Base-by-base conservation (phyloP, 345 rosid genomes). In the Eucalyptus tenuipes region DNA sequence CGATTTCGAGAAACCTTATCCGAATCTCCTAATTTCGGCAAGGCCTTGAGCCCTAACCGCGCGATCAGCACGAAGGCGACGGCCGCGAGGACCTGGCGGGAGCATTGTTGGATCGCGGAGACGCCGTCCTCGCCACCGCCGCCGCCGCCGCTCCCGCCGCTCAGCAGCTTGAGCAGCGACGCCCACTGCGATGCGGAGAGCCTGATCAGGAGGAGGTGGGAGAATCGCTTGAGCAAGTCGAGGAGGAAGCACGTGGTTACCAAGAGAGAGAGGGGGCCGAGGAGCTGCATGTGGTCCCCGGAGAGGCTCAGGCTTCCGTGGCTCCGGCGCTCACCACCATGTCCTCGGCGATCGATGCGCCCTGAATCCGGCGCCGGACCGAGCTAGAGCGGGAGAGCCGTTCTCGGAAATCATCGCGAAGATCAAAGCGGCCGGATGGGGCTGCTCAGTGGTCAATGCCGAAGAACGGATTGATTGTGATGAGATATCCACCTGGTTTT, bases 41-140 rank as follows among this genome's bases (percentile, higher is more conserved):
- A 86, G 85, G 91, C 84, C 89, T 88, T 93, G 15, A 92, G 80
- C 40, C 95, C 95, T 45, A 93, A 48, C 71, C 79, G 80, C 61
- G 91, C 91, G 88, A 95, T 86, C 85, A 88, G 90, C 88, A 93
- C 80, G 91, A 94, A 53, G 24, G 92, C 88, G 33, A 94, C 55
- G 50, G 93, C 53, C 49, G 85, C 92, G 4, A 86, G 13, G 45
- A 86, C 87, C 4, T 22, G 68, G 87, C 47, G 87, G 68, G 84
- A 75, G 84, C 84, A 75, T 22, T 3, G 84, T 2, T 3, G 84
- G 1, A 40, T 40, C 15, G 84, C 84, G 8, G 47, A 37, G 24
- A 75, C 11, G 84, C 82, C 27, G 47, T 40, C 84, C 84, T 40
- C 82, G 1, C 81, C 82, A 1, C 81, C 81, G 20, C 44, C 91